Conservation (phyloP, 257 asterid genomes). For the Eustoma russellianum region DNA sequence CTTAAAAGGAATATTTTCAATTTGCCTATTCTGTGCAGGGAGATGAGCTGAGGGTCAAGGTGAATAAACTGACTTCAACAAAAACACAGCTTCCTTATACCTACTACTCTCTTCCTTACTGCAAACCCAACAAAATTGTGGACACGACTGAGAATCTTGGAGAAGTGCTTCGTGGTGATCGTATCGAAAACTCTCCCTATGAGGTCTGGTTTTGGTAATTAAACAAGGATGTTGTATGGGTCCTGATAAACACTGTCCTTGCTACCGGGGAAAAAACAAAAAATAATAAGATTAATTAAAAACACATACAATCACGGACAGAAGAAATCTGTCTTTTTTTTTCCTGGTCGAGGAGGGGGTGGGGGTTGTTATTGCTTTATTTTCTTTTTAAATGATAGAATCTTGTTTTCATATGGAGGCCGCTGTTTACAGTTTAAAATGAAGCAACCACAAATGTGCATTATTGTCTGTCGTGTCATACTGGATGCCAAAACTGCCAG, state of each 20-base stretch:
- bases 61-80: constrained; percentile 48
- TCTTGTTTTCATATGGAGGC: background rate
- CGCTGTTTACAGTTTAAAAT: constrained; percentile 39
- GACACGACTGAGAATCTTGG: constrained; percentile 71
- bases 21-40: constrained; percentile 26
- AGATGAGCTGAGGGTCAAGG: constrained; percentile 51
- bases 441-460: constrained; percentile 59
- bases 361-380: background rate
- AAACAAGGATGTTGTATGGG: background rate
- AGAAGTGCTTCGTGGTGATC: constrained; percentile 74
- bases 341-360: no score
- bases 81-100: constrained; percentile 65
- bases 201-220: constrained; percentile 23
- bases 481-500: constrained; percentile 42
- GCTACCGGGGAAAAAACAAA: no score
- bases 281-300: no score
- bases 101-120: constrained; percentile 52
- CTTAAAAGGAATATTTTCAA: no score
- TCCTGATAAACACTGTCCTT: no score
- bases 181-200: constrained; percentile 63
- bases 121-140: constrained; percentile 41
- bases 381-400: background rate
- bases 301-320: no score
- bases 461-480: constrained; percentile 26
- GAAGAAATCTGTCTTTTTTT: no score